These are phyloP conservation scores for Combretum micranthum DNA, from an alignment of 345 rosid species.

Conservation along the genomic window DNA sequence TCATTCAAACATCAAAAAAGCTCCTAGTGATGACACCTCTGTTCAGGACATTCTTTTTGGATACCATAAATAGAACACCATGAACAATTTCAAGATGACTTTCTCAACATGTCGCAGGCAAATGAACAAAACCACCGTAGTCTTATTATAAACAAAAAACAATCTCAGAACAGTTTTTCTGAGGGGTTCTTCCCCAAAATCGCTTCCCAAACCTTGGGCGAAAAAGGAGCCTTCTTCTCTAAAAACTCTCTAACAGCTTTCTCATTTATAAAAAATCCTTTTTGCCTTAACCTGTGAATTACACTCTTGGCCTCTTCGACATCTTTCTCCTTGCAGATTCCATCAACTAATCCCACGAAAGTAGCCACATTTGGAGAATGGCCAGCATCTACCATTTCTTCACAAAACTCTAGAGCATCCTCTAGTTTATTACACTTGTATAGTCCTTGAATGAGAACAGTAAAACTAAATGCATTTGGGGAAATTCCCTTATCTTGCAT, in stretches of 20 bases:
- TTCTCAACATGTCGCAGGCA: no score
- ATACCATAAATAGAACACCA: no score
- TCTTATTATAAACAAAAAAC: no score
- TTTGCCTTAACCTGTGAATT: constrained; percentile 36
- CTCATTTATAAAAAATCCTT: constrained; percentile 58
- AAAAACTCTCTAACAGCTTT: constrained; percentile 71
- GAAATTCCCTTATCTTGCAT: constrained; percentile 60
- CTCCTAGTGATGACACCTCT: no score
- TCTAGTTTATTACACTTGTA: constrained; percentile 41
- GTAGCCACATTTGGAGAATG: constrained; percentile 75
- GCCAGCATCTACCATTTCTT: constrained; percentile 82
- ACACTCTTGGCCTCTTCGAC: constrained; percentile 47
- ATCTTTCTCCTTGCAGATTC: constrained; percentile 54
- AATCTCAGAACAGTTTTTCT: constrained; percentile 21
- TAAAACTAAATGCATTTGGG: constrained; percentile 69
- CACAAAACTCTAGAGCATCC: constrained; percentile 50
- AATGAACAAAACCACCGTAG: no score
- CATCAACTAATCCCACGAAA: constrained; percentile 83
- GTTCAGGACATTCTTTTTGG: no score
- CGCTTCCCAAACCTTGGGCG: constrained; percentile 62
- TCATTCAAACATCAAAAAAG: no score
- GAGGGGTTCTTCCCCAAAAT: constrained; percentile 53
- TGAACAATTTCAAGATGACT: no score
- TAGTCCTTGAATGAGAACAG: constrained; percentile 61
- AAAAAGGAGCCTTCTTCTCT: constrained; percentile 62